A percentile compares a stretch with the other conserved stretches of the same genome.
Evolutionary conservation across 2,329 filamentous ascomycete species (phyloP).

Genomic region (Penicillium janthinellum): DNA sequence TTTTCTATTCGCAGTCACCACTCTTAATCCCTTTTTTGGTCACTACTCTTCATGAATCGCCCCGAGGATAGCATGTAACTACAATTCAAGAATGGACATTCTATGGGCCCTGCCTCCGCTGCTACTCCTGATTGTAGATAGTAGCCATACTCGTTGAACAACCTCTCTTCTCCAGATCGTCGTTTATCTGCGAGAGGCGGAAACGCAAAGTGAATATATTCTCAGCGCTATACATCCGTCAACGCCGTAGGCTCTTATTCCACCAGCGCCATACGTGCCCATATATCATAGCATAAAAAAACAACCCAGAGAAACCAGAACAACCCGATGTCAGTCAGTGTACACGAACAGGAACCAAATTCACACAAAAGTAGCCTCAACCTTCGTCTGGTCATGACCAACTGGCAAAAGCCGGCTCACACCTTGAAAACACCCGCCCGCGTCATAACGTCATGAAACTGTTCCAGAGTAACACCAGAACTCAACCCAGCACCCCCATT

Average conservation of each 20-base stretch:
- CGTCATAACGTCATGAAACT: slow-evolving; percentile 85
- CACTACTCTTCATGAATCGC: slow-evolving; percentile 12
- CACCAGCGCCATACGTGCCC: slow-evolving; percentile 8
- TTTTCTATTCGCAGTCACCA: slow-evolving; percentile 12
- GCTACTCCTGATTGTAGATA: not conserved
- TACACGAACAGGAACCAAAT: slow-evolving; percentile 1
- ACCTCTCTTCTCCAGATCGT: no score
- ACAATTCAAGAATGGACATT: slow-evolving; percentile 17
- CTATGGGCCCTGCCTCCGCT: slow-evolving; percentile 7
- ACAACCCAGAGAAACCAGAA: not conserved
- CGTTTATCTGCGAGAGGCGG: no score
- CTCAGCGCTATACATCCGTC: slow-evolving; percentile 18
- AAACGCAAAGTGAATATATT: not conserved
- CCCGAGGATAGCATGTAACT: slow-evolving; percentile 25
- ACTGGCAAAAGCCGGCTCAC: not conserved
- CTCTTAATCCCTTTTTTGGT: slow-evolving; percentile 18
- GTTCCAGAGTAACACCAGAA: slow-evolving; percentile 71
- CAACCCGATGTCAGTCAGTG: not conserved
- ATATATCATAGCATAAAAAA: slow-evolving; percentile 5
- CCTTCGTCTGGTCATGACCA: not conserved
- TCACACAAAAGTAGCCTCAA: not conserved
- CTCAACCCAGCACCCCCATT: slow-evolving; percentile 76
- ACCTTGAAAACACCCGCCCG: slow-evolving; percentile 73
- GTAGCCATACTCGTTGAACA: no score
- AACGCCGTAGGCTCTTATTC: slow-evolving; percentile 1